Evolutionary conservation across 2,329 filamentous ascomycete genomes (phyloP).

Genomic region (Akanthomyces uredinophilus): DNA sequence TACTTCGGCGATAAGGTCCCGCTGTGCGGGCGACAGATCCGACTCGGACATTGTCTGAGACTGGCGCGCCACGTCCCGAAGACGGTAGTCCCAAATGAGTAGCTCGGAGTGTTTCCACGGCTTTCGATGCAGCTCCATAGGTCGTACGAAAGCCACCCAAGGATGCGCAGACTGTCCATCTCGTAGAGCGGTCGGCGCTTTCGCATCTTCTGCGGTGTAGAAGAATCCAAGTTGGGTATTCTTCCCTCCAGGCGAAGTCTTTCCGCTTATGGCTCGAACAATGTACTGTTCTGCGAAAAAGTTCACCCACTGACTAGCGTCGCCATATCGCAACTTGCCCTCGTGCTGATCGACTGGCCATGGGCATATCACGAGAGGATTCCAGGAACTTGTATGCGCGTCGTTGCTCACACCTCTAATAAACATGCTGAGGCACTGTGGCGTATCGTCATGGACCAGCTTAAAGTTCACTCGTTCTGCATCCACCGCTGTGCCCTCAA

Average conservation of each 20-base stretch:
- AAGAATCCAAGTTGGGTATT: constrained; percentile 39
- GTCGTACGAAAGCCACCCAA: constrained; percentile 48
- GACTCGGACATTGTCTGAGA: constrained; percentile 21
- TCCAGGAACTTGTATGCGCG: not conserved
- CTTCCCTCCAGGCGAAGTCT: too few species aligned
- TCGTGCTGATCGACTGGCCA: not conserved
- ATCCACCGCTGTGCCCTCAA: not conserved
- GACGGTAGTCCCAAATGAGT: constrained; percentile 48
- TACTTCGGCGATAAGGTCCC: constrained; percentile 31
- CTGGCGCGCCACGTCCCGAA: constrained; percentile 22
- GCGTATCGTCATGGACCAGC: not conserved
- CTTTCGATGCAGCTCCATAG: constrained; percentile 31
- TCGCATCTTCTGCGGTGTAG: constrained; percentile 40
- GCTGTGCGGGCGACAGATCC: constrained; percentile 43
- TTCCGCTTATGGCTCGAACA: not conserved
- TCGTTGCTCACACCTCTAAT: not conserved
- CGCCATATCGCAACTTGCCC: not conserved
- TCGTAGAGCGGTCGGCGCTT: constrained; percentile 23
- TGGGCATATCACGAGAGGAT: constrained; percentile 2
- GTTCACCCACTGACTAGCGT: constrained; percentile 2
- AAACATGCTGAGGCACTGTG: not conserved
- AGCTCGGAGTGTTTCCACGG: constrained; percentile 38
- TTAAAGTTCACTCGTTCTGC: not conserved
- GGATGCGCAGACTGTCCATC: constrained; percentile 32
- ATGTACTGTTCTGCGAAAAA: not conserved